These are phyloP conservation scores for Fusarium mangiferae DNA, from an alignment of 2,329 filamentous ascomycete species.

Conservation along the genomic window DNA sequence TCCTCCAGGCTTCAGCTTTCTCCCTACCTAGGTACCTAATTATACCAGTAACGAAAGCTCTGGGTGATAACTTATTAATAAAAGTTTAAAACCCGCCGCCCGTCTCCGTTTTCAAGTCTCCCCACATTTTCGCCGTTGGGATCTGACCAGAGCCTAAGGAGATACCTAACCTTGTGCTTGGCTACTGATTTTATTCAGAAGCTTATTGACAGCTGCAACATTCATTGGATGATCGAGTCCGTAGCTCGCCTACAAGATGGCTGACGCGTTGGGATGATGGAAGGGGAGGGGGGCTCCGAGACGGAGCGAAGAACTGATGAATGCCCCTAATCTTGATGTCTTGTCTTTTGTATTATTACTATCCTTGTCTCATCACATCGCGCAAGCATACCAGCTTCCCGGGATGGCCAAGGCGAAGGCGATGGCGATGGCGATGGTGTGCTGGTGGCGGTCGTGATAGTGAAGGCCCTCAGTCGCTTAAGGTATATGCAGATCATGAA, in stretches of 20 bases:
- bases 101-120: neutral
- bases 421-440: neutral
- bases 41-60: neutral
- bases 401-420: conserved; percentile 2
- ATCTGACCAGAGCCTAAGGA: conserved; percentile 2
- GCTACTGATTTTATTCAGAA: conserved; percentile 7
- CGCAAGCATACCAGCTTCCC: conserved; percentile 16
- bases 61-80: conserved; percentile 1
- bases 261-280: conserved; percentile 12
- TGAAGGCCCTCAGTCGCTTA: neutral
- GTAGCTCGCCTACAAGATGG: neutral
- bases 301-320: neutral
- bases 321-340: conserved; percentile 22
- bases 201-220: conserved; percentile 6
- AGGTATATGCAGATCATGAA: neutral
- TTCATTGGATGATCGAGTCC: conserved; percentile 1
- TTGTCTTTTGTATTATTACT: neutral
- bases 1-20: neutral
- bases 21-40: neutral
- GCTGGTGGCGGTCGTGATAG: neutral
- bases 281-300: neutral
- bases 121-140: conserved; percentile 28
- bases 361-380: conserved; percentile 24
- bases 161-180: conserved; percentile 7
- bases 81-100: neutral